Evolutionary conservation across 495 filamentous ascomycete genomes (phyloP), one percentile per base, ranked within the genome.

Genomic region (Neurospora sp.): DNA sequence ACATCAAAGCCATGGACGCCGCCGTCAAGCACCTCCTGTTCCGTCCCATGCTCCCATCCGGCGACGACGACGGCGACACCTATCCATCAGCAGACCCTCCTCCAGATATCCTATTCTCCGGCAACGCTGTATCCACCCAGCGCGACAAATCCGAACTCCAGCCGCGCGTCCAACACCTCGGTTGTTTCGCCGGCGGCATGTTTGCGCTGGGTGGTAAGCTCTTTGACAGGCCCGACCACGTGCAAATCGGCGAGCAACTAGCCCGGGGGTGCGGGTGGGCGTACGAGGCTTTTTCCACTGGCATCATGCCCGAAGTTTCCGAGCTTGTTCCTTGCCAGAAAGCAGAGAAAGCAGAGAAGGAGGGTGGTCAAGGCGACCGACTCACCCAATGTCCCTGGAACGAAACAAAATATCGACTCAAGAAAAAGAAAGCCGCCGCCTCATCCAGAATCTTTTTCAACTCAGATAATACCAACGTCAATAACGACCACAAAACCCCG

Each of bases 241-340:
- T 98, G 70, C 87, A 92, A n/a, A 86, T 93, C 31, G 96, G 91
- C 4, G 84, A 87, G 66, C 92, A 93, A 77, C 86, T 98, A n/a
- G 92, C 93, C 0, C 91, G 96, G 71, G 96, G 95, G 16, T 98
- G 95, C 76, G 90, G 95, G n/a, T 98, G 93, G 95, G 90, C 93
- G 2, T 98, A 97, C 78, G 86, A 90, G 41, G 85, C 88, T 7
- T 94, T 94, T 41, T 85, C 88, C 5, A 91, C 91, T 0, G 94
- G 95, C 5, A 91, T 99, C 77, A 97, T 97, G 93, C 94, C 96
- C 0, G 96, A 98, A 81, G 80, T 82, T 5, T 92, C 93, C 77
- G 74, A 80, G 9, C 78, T 91, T 12, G 74, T 91, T 20, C 38
- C 75, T 11, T 86, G 84, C 75, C 76, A 84, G 35, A 31, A 31